A percentile compares a stretch with the other conserved stretches of the same genome.
Conservation (phyloP, 139 green algal genomes). For the Micromonas pusilla region DNA sequence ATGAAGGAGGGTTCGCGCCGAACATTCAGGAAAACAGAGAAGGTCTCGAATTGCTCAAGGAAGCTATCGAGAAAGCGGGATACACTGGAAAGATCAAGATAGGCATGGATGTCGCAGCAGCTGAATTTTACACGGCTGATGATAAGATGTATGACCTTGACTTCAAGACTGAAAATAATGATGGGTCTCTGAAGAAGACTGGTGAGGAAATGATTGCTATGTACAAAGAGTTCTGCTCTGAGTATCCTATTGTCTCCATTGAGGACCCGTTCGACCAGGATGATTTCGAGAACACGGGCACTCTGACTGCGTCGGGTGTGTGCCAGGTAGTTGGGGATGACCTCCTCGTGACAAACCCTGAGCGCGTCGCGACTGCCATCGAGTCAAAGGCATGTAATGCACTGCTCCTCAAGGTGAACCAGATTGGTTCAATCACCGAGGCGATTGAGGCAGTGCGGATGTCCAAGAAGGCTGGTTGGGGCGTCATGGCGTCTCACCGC, state of each 20-base stretch:
- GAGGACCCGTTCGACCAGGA: conserved; percentile 99
- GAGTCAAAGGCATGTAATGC: conserved; percentile 91
- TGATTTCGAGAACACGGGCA: conserved; percentile 77
- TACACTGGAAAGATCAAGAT: conserved; percentile 96
- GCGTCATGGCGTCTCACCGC: conserved; percentile 90
- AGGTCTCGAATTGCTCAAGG: conserved; percentile 82
- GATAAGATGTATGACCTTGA: conserved; percentile 94
- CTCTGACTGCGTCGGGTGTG: conserved; percentile 62
- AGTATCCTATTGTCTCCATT: conserved; percentile 94
- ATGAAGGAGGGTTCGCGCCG: conserved; percentile 98
- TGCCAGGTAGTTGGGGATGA: conserved; percentile 97
- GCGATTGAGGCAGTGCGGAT: conserved; percentile 89
- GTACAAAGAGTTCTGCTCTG: conserved; percentile 74
- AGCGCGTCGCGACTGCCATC: conserved; percentile 81
- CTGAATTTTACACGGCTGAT: conserved; percentile 80
- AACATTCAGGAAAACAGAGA: conserved; percentile 92
- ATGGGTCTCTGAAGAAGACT: conserved; percentile 76
- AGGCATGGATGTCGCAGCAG: conserved; percentile 95
- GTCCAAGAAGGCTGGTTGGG: conserved; percentile 90
- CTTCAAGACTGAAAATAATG: conserved; percentile 91
- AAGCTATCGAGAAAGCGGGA: conserved; percentile 86
- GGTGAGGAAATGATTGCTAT: conserved; percentile 77
- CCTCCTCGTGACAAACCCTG: conserved; percentile 95
- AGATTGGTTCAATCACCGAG: conserved; percentile 94
- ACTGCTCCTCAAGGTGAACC: conserved; percentile 98